Evolutionary conservation across 306 rosid genomes (phyloP), one percentile per base, ranked within the genome.

Genomic region (Quillaja saponaria): DNA sequence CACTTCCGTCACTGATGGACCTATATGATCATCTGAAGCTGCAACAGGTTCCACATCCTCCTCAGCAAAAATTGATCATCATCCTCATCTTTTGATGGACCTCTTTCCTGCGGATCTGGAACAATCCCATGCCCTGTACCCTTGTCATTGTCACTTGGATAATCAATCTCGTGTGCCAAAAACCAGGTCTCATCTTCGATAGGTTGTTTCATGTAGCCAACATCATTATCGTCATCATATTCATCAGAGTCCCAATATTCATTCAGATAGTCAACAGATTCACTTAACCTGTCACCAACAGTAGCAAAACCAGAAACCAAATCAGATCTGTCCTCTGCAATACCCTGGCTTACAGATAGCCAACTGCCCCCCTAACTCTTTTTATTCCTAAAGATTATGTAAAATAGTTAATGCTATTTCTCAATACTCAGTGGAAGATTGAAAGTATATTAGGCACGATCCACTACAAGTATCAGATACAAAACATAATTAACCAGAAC

Each of bases 211-310:
- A 79, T 87, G 76, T 94, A 94, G 46, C 99, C 99, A 64, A 85
- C 90, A 41, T 94, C 99, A 0, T 89, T 95, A 2, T 94, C 97
- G 0, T 89, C 99, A 1, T 89, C 97, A 66, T 94, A 94, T 63
- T 94, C 97, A 83, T 94, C 99, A 61, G 99, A 94, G 79, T 94
- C 97, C 99, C 99, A 94, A 72, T 88, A 86, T 64, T 91, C 96
- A 63, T 86, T 88, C 14, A 91, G 94, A 74, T 86, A 94, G 80
- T 87, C 97, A 71, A 84, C 62, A 58, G 95, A 84, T 70, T 85
- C 97, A 78, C 99, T 83, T 78, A 92, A 69, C 38, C 97, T 95
- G 72, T 87, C 96, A 28, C 99, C 97, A 76, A 94, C 70, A 20
- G 99, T 94, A 39, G 97, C 96, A 81, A 89, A 94, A 76, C 99